Evolutionary conservation across 805 yeast genomes (phyloP).

Genomic region (Yamadazyma endophytica): DNA sequence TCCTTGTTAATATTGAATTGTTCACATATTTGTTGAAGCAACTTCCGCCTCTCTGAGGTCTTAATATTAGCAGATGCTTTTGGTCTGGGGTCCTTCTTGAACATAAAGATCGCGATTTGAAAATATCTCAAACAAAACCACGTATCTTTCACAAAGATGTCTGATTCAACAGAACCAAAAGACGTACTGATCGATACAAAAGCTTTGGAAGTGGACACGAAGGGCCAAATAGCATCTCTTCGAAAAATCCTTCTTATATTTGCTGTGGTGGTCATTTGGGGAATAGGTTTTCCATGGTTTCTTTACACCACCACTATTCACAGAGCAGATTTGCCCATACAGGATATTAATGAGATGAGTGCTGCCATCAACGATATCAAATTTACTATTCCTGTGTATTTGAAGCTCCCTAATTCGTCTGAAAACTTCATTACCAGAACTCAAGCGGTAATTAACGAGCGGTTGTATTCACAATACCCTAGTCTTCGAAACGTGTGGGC

Average conservation of each 20-base stretch:
- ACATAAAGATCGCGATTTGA: conserved; percentile 40
- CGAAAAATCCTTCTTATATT: conserved; percentile 11
- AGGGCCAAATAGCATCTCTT: conserved; percentile 5
- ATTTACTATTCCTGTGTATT: conserved; percentile 40
- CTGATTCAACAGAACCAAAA: neutral
- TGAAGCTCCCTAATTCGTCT: conserved; percentile 30
- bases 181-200: conserved; percentile 1
- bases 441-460: conserved; percentile 32
- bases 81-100: conserved; percentile 51
- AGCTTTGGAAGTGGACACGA: neutral
- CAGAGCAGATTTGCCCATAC: conserved; percentile 56
- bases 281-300: conserved; percentile 60
- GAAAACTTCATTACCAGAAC: conserved; percentile 25
- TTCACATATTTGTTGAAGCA: conserved; percentile 41
- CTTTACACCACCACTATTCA: conserved; percentile 54
- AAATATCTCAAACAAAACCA: neutral
- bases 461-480: conserved; percentile 18
- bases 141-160: conserved; percentile 1
- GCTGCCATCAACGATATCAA: conserved; percentile 20
- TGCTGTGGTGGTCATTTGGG: conserved; percentile 11
- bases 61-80: conserved; percentile 79
- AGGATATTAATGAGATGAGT: conserved; percentile 24
- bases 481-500: conserved; percentile 26
- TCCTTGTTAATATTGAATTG: conserved; percentile 37
- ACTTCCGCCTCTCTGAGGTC: conserved; percentile 69